Evolutionary conservation across 495 filamentous ascomycete species (phyloP).

Genomic region (Penicillium ochrochloron): DNA sequence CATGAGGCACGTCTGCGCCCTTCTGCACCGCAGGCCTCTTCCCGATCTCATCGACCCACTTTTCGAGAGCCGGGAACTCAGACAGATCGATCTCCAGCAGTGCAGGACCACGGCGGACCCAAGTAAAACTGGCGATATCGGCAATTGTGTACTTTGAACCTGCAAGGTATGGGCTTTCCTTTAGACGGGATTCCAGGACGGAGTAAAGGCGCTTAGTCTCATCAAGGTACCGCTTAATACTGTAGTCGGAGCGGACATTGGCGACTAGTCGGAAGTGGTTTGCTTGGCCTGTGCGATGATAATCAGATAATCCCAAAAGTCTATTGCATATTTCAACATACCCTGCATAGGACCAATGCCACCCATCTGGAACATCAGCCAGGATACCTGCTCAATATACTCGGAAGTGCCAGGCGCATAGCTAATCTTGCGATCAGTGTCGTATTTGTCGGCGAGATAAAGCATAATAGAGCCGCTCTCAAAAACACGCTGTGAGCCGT

Average conservation of each 20-base stretch:
- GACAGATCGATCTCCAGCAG: slow-evolving; percentile 38
- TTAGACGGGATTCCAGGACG: slow-evolving; percentile 47
- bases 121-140: slow-evolving; percentile 45
- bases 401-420: slow-evolving; percentile 48
- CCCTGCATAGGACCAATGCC: slow-evolving; percentile 49
- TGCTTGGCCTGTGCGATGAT: slow-evolving; percentile 38
- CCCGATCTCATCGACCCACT: slow-evolving; percentile 38
- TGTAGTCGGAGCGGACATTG: slow-evolving; percentile 43
- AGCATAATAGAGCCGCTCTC: slow-evolving; percentile 54
- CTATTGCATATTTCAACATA: slow-evolving; percentile 13
- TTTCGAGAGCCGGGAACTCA: slow-evolving; percentile 44
- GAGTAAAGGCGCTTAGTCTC: slow-evolving; percentile 46
- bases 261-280: slow-evolving; percentile 49
- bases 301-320: not conserved
- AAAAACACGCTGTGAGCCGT: slow-evolving; percentile 48
- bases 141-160: slow-evolving; percentile 49
- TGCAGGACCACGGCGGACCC: slow-evolving; percentile 34
- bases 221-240: slow-evolving; percentile 44
- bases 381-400: slow-evolving; percentile 49
- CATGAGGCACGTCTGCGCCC: slow-evolving; percentile 31
- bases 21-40: slow-evolving; percentile 38
- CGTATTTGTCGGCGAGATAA: slow-evolving; percentile 46
- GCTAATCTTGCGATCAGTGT: slow-evolving; percentile 48
- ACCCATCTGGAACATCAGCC: slow-evolving; percentile 52
- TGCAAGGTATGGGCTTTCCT: slow-evolving; percentile 47